phyloP scores from a whole-genome alignment of 495 filamentous ascomycete genomes.

The Delitschia confertaspora region DNA sequence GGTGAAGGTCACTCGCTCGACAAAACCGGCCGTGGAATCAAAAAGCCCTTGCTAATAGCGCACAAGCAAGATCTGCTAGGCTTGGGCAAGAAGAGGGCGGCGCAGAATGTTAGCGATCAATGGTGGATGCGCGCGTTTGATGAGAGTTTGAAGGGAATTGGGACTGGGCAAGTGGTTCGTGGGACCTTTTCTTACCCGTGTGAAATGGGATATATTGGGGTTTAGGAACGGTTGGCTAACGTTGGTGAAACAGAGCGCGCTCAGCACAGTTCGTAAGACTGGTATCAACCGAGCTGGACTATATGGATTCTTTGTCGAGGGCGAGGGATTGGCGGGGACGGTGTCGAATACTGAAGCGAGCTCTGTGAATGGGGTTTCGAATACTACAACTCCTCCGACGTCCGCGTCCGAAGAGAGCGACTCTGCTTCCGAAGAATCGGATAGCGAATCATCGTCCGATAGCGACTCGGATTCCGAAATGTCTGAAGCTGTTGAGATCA shows the following conservation, averaged over 20 bases:
- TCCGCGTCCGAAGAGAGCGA: conserved; percentile 3
- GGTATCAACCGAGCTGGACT: conserved; percentile 46
- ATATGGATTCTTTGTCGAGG: conserved; percentile 74
- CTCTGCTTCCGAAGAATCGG: no score
- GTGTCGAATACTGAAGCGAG: conserved; percentile 29
- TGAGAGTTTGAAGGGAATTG: conserved; percentile 33
- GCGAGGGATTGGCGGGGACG: conserved; percentile 63
- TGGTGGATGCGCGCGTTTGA: conserved; percentile 40
- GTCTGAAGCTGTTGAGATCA: background rate
- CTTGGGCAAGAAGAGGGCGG: conserved; percentile 32
- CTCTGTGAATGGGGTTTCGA: conserved; percentile 8
- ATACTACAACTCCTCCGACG: conserved; percentile 18
- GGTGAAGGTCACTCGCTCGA: conserved; percentile 38
- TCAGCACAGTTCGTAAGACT: conserved; percentile 29
- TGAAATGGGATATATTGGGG: background rate
- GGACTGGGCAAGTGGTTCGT: conserved; percentile 30
- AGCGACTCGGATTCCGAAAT: background rate
- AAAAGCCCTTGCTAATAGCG: conserved; percentile 34
- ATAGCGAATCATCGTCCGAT: conserved; percentile 2
- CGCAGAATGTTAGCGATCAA: conserved; percentile 31
- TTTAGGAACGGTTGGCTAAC: conserved; percentile 3
- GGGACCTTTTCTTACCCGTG: background rate
- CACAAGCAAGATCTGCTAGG: conserved; percentile 36
- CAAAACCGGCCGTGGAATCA: conserved; percentile 30
- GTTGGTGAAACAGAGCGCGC: conserved; percentile 16